A percentile compares a stretch with the other conserved stretches of the same genome.
phyloP scores from a whole-genome alignment of 2,329 filamentous ascomycete species.

The Verticillium nonalfalfae region DNA sequence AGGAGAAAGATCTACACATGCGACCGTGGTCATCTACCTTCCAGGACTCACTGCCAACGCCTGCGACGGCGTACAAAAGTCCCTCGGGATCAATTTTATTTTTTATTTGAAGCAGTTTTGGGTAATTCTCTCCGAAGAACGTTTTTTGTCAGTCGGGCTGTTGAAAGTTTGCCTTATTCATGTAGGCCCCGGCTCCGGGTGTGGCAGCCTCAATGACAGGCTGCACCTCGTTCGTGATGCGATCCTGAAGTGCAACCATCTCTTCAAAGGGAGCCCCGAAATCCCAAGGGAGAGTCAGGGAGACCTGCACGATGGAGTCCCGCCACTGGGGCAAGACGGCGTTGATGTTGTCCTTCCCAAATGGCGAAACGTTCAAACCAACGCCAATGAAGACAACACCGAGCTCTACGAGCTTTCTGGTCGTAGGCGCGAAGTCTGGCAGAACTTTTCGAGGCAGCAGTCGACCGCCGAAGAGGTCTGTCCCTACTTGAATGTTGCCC shows the following conservation, averaged over 20 bases:
- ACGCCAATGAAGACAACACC: constrained; percentile 9
- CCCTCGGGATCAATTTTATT: constrained; percentile 20
- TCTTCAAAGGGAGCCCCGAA: constrained; percentile 5
- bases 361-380: constrained; percentile 9
- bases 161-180: constrained; percentile 23
- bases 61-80: constrained; percentile 20
- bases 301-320: constrained; percentile 27
- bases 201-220: constrained; percentile 20
- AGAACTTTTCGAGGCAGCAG: constrained; percentile 21
- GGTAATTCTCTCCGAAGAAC: constrained; percentile 24
- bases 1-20: constrained; percentile 6
- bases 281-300: constrained; percentile 13
- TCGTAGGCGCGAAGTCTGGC: not conserved
- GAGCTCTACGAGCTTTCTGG: not conserved
- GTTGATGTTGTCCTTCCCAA: constrained; percentile 26
- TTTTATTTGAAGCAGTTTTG: constrained; percentile 19
- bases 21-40: constrained; percentile 12
- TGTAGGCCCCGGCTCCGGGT: constrained; percentile 18
- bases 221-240: constrained; percentile 20
- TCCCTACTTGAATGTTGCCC: constrained; percentile 21
- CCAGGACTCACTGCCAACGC: constrained; percentile 20
- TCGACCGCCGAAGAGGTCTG: constrained; percentile 22
- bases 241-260: constrained; percentile 15
- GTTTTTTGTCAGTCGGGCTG: constrained; percentile 21
- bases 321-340: constrained; percentile 34